Evolutionary conservation across 306 rosid genomes (phyloP), one percentile per base, ranked within the genome.

Genomic region (Datisca glomerata): DNA sequence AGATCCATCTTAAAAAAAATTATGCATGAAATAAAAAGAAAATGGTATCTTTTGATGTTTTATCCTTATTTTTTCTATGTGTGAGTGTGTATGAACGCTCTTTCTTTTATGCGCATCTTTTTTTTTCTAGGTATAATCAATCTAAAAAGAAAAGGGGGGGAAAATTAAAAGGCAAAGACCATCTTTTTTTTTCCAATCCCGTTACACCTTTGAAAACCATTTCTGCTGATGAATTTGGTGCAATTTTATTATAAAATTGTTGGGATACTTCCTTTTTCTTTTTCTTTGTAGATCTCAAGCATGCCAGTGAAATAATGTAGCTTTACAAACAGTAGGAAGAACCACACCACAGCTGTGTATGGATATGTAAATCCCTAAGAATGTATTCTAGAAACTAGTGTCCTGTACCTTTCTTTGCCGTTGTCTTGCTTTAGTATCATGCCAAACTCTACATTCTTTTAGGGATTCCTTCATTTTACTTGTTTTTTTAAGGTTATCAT

Each of bases 371-470:
- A 85, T 75, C 80, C 96, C 93, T 38, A 86, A 68, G 76, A 62
- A 51, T 67, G 79, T 61, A 74, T 72, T 47, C 71, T 62, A 57
- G 56, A 75, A 46, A 67, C 64, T 51, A 38, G 33, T 41, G 59
- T 70, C 70, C 47, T 27, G 38, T 71, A 60, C 21, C 42, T 38
- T 49, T 51, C 44, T 64, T 58, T 53, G 51, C 60, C 47, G 47
- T 64, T 75, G 80, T 74, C 78, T 70, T 64, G 74, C 82, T 75
- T 69, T 72, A 60, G 76, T 72, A 75, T 77, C 83, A 78, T 81
- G 86, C 86, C 84, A 78, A 75, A 75, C 74, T 74, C 55, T 51
- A 51, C 70, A 80, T 70, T 66, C 80, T 77, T 71, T 73, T 80
- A 72, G 93, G 91, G 91, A 86, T 78, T 81, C 80, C 70, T 65